phyloP scores from a whole-genome alignment of 306 rosid species.

The Casuarina equisetifolia region DNA sequence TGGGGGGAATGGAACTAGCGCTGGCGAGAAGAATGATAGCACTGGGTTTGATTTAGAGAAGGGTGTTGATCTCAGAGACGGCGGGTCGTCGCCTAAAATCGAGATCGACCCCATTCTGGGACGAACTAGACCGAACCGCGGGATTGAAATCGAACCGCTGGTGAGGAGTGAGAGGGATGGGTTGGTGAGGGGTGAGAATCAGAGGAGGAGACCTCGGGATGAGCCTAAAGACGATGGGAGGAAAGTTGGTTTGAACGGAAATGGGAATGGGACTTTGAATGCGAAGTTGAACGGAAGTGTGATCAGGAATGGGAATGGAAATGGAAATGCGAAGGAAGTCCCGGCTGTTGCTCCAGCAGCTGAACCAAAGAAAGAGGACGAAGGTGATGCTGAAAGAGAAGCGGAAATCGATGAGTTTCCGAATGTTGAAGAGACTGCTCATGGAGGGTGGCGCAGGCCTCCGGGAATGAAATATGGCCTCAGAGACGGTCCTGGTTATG shows the following conservation, averaged over 20 bases:
- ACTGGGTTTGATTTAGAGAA: conserved; percentile 53
- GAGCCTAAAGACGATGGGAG: conserved; percentile 44
- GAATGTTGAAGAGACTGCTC: conserved; percentile 43
- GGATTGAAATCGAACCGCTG: conserved; percentile 61
- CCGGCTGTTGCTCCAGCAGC: conserved; percentile 37
- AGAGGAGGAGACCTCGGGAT: conserved; percentile 39
- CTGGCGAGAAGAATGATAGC: conserved; percentile 52
- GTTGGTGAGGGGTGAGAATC: conserved; percentile 25
- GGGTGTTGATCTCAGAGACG: conserved; percentile 43
- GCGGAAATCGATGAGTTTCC: conserved; percentile 38
- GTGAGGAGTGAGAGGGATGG: conserved; percentile 43
- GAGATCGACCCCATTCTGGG: conserved; percentile 87
- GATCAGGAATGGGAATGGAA: conserved; percentile 35
- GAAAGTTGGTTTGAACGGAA: conserved; percentile 42
- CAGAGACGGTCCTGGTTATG: conserved; percentile 67
- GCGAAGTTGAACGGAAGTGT: conserved; percentile 26
- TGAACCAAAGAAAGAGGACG: conserved; percentile 47
- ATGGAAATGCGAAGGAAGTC: conserved; percentile 36
- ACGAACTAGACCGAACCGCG: conserved; percentile 46
- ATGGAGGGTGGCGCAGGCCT: conserved; percentile 46
- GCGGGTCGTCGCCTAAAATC: conserved; percentile 71
- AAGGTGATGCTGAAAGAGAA: conserved; percentile 34
- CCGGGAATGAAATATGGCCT: conserved; percentile 64
- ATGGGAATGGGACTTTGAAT: conserved; percentile 24
- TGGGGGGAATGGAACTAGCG: conserved; percentile 57